These are phyloP conservation scores for Citrus medica DNA, from an alignment of 345 rosid species.

Conservation along the genomic window DNA sequence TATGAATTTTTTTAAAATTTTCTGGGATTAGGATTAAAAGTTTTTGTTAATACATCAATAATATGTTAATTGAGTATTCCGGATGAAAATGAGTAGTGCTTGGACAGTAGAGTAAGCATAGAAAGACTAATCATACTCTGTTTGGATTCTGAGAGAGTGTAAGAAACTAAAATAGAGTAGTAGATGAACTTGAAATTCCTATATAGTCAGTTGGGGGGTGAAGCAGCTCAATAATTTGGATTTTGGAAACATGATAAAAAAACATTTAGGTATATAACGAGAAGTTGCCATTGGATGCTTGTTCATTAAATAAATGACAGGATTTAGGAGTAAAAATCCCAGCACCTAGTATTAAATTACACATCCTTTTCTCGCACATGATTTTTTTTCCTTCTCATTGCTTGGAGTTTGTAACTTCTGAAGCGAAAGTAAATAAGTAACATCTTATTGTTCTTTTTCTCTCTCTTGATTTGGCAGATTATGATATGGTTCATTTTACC, in stretches of 20 bases:
- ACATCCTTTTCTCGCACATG: background rate
- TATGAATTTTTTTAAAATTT: background rate
- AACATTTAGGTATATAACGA: too few relatives aligned
- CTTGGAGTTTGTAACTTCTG: background rate
- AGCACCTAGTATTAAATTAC: background rate
- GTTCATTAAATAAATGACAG: background rate
- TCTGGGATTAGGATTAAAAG: background rate
- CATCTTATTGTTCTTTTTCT: background rate
- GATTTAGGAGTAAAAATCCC: background rate
- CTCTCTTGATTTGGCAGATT: constrained; percentile 44
- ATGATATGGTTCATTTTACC: constrained; percentile 83
- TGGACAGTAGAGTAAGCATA: background rate
- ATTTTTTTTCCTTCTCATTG: background rate
- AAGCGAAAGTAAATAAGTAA: background rate
- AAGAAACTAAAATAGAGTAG: background rate
- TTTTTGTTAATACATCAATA: background rate
- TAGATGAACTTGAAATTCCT: background rate
- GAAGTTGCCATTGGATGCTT: background rate
- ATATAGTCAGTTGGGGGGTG: too few relatives aligned
- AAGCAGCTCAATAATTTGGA: background rate
- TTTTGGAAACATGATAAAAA: too few relatives aligned
- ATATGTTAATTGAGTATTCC: background rate
- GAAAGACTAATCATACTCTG: background rate
- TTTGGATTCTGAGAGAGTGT: background rate
- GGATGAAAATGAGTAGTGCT: background rate